Conservation (phyloP, 306 rosid species). For the Sechiopsis laciniata region DNA sequence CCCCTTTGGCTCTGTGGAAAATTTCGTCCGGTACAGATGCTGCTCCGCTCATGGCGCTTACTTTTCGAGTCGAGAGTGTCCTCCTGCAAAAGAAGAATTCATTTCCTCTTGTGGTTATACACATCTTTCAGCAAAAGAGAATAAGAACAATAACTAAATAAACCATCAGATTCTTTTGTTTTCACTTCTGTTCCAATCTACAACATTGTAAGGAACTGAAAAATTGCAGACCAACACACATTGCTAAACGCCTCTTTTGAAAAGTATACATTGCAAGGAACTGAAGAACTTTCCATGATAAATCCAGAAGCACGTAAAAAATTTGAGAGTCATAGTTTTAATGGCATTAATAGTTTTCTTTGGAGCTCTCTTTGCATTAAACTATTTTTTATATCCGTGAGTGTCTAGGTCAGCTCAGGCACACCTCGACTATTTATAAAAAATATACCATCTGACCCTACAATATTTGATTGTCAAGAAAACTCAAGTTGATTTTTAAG, state of each 20-base stretch:
- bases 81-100: constrained; percentile 44
- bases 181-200: constrained; percentile 1
- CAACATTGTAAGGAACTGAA: background rate
- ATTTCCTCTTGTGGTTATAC: background rate
- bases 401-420: too few species aligned
- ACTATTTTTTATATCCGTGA: too few species aligned
- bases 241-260: too few species aligned
- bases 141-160: background rate
- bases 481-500: too few species aligned
- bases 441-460: too few species aligned
- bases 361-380: background rate
- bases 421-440: too few species aligned
- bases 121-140: constrained; percentile 3
- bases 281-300: background rate
- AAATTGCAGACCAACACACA: too few species aligned
- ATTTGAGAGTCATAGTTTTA: background rate
- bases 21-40: constrained; percentile 92
- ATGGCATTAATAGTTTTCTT: background rate
- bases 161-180: background rate
- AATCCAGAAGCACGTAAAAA: background rate
- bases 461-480: too few species aligned
- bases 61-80: constrained; percentile 76
- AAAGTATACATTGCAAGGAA: background rate
- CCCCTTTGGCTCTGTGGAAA: constrained; percentile 85
- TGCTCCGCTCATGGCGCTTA: constrained; percentile 82